phyloP scores from a whole-genome alignment of 1,139 yeast species.

The Saccharomycopsis crataegensis region DNA sequence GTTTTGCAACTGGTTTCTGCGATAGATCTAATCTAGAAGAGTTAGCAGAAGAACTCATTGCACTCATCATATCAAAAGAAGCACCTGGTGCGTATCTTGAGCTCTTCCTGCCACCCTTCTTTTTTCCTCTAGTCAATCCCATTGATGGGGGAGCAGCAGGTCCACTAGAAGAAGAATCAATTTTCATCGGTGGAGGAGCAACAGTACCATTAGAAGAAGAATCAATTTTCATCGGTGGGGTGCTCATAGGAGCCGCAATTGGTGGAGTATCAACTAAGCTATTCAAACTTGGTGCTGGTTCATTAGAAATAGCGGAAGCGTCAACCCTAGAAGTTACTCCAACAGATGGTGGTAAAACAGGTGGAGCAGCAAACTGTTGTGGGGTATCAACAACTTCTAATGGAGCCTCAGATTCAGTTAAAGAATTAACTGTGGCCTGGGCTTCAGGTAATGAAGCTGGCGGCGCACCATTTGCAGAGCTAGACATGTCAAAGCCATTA shows the following conservation, averaged over 20 bases:
- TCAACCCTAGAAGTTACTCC: neutral
- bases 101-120: neutral
- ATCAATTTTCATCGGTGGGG: neutral
- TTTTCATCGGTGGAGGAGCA: neutral
- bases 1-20: neutral
- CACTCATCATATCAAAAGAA: neutral
- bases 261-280: neutral
- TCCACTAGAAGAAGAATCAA: too few relatives aligned
- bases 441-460: neutral
- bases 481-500: neutral
- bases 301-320: neutral
- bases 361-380: slow-evolving; percentile 8
- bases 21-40: neutral
- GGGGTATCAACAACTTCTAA: neutral
- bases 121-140: neutral
- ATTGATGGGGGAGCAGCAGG: neutral
- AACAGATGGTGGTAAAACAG: neutral
- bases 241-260: neutral
- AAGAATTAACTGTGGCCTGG: neutral
- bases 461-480: neutral
- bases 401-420: neutral
- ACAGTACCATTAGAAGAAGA: neutral
- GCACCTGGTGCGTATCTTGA: slow-evolving; percentile 1
- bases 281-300: neutral
- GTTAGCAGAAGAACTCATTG: neutral